These are phyloP conservation scores for Septoria petroselini DNA, from an alignment of 2,329 filamentous ascomycete genomes.

Conservation along the genomic window DNA sequence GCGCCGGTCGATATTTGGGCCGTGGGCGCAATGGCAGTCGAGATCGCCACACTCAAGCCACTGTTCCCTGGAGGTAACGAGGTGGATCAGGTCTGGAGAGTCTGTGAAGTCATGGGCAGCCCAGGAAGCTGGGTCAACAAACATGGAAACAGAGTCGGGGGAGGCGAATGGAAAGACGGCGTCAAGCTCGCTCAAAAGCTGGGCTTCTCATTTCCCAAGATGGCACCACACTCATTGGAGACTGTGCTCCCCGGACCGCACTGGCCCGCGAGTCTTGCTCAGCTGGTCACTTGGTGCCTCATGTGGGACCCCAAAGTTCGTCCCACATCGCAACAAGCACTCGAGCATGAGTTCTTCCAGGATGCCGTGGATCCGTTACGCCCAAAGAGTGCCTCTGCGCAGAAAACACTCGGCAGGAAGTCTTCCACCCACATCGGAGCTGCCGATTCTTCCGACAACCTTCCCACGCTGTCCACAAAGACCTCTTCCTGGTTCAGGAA, in stretches of 20 bases:
- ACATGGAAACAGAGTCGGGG: conserved; percentile 77
- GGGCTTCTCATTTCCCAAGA: conserved; percentile 97
- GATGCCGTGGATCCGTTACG: conserved; percentile 89
- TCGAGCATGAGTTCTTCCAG: conserved; percentile 89
- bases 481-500: conserved; percentile 92
- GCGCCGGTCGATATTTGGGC: conserved; percentile 99
- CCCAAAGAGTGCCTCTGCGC: conserved; percentile 87
- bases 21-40: conserved; percentile 96
- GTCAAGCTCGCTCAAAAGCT: conserved; percentile 90
- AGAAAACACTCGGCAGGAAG: conserved; percentile 77
- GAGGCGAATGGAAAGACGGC: conserved; percentile 96
- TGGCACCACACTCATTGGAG: conserved; percentile 96
- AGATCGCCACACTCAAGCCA: conserved; percentile 93
- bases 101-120: conserved; percentile 99
- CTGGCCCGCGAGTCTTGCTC: conserved; percentile 82
- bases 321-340: conserved; percentile 88
- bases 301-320: conserved; percentile 97
- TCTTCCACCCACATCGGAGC: conserved; percentile 71
- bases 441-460: conserved; percentile 60
- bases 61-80: conserved; percentile 97
- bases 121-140: conserved; percentile 98
- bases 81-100: conserved; percentile 97
- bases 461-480: conserved; percentile 67
- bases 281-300: conserved; percentile 97
- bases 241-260: conserved; percentile 86